A percentile compares a stretch with the other conserved stretches of the same genome.
phyloP scores from a whole-genome alignment of 345 rosid species.

The Kandelia obovata region DNA sequence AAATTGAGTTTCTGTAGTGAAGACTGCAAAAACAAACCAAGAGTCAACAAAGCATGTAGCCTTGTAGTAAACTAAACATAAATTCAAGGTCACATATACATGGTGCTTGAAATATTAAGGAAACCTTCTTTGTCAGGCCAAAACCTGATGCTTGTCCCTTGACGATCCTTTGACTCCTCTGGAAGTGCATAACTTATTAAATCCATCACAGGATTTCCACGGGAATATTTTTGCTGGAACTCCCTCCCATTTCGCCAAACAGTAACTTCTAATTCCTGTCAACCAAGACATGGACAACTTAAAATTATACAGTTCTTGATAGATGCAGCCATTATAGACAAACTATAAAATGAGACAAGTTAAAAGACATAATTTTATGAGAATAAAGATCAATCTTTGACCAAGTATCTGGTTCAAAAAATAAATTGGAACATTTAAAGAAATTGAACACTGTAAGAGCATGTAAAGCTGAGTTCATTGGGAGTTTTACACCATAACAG shows the following conservation, averaged over 20 bases:
- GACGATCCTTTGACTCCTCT: conserved; percentile 48
- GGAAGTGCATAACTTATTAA: conserved; percentile 53
- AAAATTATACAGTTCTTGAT: background rate
- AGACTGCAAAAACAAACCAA: conserved; percentile 45
- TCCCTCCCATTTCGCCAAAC: conserved; percentile 93
- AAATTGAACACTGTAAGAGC: background rate
- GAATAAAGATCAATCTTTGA: background rate
- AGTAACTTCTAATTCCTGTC: conserved; percentile 70
- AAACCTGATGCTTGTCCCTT: conserved; percentile 79
- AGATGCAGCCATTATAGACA: too few relatives aligned
- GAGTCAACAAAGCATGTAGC: conserved; percentile 11
- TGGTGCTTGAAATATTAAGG: conserved; percentile 5
- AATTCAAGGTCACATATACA: conserved; percentile 3
- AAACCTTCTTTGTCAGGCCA: conserved; percentile 98
- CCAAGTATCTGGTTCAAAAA: background rate
- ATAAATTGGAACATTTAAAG: background rate
- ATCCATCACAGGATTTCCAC: conserved; percentile 72
- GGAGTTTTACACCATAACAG: too few relatives aligned
- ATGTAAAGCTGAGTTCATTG: too few relatives aligned
- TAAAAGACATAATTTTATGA: background rate
- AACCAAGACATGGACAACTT: conserved; percentile 16
- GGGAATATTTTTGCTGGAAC: conserved; percentile 74
- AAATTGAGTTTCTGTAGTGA: conserved; percentile 80
- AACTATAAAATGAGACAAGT: background rate
- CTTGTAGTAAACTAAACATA: conserved; percentile 14